Base-by-base conservation (phyloP, 2,329 filamentous ascomycete genomes). In the Pyricularia grisea region DNA sequence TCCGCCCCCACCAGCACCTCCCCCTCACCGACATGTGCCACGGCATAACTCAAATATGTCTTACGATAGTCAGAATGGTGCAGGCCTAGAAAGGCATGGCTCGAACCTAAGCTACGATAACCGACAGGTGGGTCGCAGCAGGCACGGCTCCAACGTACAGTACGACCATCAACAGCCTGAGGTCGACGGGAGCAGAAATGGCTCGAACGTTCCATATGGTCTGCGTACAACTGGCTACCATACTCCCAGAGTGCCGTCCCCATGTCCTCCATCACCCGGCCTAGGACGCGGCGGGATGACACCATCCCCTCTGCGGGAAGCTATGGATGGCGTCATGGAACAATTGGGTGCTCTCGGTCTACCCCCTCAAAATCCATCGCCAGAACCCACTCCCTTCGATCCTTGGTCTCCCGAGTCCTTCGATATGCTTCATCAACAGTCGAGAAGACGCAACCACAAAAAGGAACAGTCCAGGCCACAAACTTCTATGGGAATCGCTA, bases 321-420 rank as follows among this genome's bases (percentile, higher is more conserved):
- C 95, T 0, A 99, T 99, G 93, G 94, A 98, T 76, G 94, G 96
- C 78, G 94, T 99, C 4, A 97, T 98, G 88, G 93, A 95, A 72
- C 96, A 95, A 69, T 80, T 99, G 63, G 90, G 97, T 76, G 93
- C 94, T 70, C 92, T 99, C 83, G 90, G 90, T 23, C 83, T 90
- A 73, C 82, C 86, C 61, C 84, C 85, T 69, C 80, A 84, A 27
- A 82, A 71, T 74, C 84, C 86, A 42, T 84, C 86, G 31, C 84
- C 87, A 0, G 83, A 87, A 61, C 81, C 67, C 4, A n/a, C 85
- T 0, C 81, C 86, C 0, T 79, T 88, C 10, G 88, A 93, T 75
- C 90, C 93, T 4, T 99, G 95, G 95, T 95, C 93, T 0, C 93
- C 93, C 0, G 94, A 97, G 74, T 92, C 90, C 9, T 97, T 96